These are phyloP conservation scores for Mycena galopus DNA, from an alignment of 768 basidiomycete genomes.

Conservation along the genomic window DNA sequence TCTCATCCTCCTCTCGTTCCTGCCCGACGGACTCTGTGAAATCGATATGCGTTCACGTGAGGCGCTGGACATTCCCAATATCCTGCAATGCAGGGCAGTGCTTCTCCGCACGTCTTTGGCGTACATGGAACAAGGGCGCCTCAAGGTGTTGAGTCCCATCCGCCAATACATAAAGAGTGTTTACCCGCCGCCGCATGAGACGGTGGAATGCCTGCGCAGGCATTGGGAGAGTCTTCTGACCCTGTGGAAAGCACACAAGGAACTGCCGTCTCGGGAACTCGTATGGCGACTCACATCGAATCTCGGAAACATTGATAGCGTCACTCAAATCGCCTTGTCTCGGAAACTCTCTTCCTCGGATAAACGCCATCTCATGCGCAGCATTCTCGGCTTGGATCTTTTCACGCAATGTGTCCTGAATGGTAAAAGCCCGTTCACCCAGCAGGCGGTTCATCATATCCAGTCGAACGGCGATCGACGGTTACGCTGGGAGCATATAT, in stretches of 20 bases:
- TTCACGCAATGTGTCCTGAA: conserved; percentile 3
- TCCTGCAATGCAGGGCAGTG: neutral
- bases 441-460: neutral
- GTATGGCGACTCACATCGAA: neutral
- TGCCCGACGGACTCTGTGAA: conserved; percentile 24
- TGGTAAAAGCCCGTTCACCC: neutral
- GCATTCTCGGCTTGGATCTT: neutral
- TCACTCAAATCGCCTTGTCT: neutral
- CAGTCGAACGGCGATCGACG: neutral
- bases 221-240: neutral
- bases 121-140: conserved; percentile 2
- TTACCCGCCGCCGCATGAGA: neutral
- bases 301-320: conserved; percentile 2
- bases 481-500: conserved; percentile 1
- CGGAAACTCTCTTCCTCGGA: neutral
- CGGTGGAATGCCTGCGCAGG: neutral
- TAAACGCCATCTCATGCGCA: neutral
- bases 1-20: conserved; percentile 17
- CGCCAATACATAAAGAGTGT: conserved; percentile 8
- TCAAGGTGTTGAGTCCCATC: conserved; percentile 17
- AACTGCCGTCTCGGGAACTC: neutral
- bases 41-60: conserved; percentile 5
- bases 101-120: conserved; percentile 23
- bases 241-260: conserved; percentile 4
- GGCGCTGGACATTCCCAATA: neutral